Conservation (phyloP, 1,139 yeast genomes). For the Debaryomyces sp. region DNA sequence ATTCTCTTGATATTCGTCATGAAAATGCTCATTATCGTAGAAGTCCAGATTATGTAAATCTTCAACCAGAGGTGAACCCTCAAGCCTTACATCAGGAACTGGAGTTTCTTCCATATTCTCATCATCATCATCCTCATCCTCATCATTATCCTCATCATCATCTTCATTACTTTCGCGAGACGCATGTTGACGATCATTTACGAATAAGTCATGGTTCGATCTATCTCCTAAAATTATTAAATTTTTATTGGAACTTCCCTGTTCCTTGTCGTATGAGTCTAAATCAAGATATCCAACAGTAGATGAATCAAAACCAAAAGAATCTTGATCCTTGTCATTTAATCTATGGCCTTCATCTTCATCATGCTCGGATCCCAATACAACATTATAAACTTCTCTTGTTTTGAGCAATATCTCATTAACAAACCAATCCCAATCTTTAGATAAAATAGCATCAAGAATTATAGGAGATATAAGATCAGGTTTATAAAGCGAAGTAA, state of each 20-base stretch:
- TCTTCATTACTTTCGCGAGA: constrained; percentile 12
- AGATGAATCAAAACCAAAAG: constrained; percentile 35
- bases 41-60: constrained; percentile 23
- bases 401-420: constrained; percentile 45
- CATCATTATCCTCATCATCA: constrained; percentile 20
- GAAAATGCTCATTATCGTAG: constrained; percentile 28
- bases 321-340: constrained; percentile 13
- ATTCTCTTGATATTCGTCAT: constrained; percentile 22
- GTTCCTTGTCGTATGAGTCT: constrained; percentile 28
- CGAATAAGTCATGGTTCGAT: constrained; percentile 37
- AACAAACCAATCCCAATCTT: constrained; percentile 51
- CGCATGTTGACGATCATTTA: constrained; percentile 20
- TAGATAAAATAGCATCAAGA: constrained; percentile 38
- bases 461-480: constrained; percentile 49
- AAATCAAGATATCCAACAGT: constrained; percentile 41
- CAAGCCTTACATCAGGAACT: constrained; percentile 27
- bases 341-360: constrained; percentile 17
- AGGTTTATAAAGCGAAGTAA: constrained; percentile 51
- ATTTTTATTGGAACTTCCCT: constrained; percentile 17
- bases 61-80: constrained; percentile 28
- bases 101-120: constrained; percentile 18
- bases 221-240: constrained; percentile 39
- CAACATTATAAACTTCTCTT: constrained; percentile 49
- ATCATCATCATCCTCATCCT: constrained; percentile 23
- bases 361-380: constrained; percentile 43